Evolutionary conservation across 306 rosid species (phyloP), one percentile per base, ranked within the genome.

Genomic region (Quercus suber): DNA sequence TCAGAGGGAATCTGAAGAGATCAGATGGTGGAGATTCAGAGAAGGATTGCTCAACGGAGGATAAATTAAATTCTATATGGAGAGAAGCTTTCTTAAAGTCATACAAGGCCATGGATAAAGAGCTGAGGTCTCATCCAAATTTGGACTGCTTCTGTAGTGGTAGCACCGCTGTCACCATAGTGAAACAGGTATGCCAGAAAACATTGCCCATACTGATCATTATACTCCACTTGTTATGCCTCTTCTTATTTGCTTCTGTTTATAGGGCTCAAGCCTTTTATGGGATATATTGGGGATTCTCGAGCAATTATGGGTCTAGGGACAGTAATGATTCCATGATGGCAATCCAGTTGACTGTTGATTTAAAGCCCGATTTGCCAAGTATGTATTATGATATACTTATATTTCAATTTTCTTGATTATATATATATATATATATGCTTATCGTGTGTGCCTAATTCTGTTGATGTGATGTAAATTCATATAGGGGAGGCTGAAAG

Each of bases 81-180:
- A 88, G 87, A 85, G 99, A 96, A 59, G 91, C 98, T 74, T 96
- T 93, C 85, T 35, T 91, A 83, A 93, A 90, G 86, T 90, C 96
- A 41, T 96, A 89, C 74, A 96, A 91, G 84, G 87, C 94, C 45
- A 96, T 93, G 97, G 99, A 96, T 82, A 93, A 90, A 85, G 99
- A 96, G 85, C 83, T 96, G 79, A 91, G 86, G 89, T 91, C 97
- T 69, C 94, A 96, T 82, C 94, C 96, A 20, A 96, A 90, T 83
- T 77, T 96, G 87, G 97, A 93, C 71, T 93, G 98, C 85, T 96
- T 93, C 79, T 96, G 98, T 64, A 96, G 99, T 84, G 99, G 99
- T 33, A 96, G 98, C 83, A 96, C 99, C 6, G 88, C 98, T 49
- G 91, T 96, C 37, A 90, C 94, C 55, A 51, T 96, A 37, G 92